Evolutionary conservation across 257 asterid species (phyloP).

Genomic region (Ilex asprella): DNA sequence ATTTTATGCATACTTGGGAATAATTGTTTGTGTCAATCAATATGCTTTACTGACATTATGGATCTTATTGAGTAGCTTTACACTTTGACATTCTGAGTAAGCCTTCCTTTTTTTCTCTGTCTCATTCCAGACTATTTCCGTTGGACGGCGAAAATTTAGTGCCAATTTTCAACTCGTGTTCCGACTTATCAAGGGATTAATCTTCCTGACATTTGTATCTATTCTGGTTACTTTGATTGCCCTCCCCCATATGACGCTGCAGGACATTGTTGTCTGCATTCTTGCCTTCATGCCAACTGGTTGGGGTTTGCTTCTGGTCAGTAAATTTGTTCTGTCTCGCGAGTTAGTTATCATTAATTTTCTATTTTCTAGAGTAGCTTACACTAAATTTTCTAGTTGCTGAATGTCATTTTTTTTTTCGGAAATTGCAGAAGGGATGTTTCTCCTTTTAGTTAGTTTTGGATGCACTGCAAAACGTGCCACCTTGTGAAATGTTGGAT

Average conservation of each 20-base stretch:
- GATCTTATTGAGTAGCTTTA: background rate
- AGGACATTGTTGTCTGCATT: slow-evolving; percentile 74
- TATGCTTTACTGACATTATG: background rate
- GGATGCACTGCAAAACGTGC: background rate
- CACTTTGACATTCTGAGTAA: background rate
- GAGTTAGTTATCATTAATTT: background rate
- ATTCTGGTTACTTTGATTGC: slow-evolving; percentile 69
- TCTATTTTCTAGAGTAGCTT: too few relatives aligned
- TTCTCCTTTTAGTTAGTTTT: background rate
- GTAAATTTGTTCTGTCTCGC: slow-evolving; percentile 13
- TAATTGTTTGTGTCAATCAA: too few relatives aligned
- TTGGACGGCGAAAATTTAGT: slow-evolving; percentile 88
- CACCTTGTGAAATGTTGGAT: too few relatives aligned
- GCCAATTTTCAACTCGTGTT: slow-evolving; percentile 85
- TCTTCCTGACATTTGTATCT: slow-evolving; percentile 72
- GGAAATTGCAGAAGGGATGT: background rate
- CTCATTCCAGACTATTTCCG: slow-evolving; percentile 65
- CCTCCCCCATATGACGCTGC: slow-evolving; percentile 65
- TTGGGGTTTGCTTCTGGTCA: slow-evolving; percentile 94
- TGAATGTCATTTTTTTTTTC: background rate
- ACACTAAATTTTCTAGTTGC: background rate
- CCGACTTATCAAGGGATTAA: slow-evolving; percentile 93
- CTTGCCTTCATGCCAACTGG: slow-evolving; percentile 98
- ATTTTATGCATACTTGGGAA: background rate
- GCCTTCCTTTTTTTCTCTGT: background rate